Percentiles rank a stretch among this genome's conserved stretches.
Conservation (phyloP, 805 yeast species). For the Ogataea methanolica region DNA sequence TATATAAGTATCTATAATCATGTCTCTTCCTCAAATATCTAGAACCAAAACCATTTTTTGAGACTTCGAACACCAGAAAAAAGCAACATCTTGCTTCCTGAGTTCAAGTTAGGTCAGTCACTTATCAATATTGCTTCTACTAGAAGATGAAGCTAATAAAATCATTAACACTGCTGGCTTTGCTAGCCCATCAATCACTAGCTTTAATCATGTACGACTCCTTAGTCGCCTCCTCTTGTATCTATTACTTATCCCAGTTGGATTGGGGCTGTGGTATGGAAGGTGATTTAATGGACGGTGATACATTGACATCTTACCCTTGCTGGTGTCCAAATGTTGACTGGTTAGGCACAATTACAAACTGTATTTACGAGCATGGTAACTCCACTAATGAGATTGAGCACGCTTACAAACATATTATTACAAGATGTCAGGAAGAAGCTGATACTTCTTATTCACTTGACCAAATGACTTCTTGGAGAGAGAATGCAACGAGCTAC, state of each 20-base stretch:
- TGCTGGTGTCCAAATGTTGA: slow-evolving; percentile 39
- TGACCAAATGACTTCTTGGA: slow-evolving; percentile 29
- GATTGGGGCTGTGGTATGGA: slow-evolving; percentile 41
- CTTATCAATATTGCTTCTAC: too few relatives aligned
- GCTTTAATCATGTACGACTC: slow-evolving; percentile 27
- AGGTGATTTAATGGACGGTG: slow-evolving; percentile 28
- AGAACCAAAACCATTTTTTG: too few relatives aligned
- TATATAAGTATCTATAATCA: too few relatives aligned
- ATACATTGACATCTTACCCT: too few relatives aligned
- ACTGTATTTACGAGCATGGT: slow-evolving; percentile 35
- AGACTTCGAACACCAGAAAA: too few relatives aligned
- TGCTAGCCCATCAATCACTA: background rate
- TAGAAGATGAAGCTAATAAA: background rate
- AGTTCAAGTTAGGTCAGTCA: too few relatives aligned
- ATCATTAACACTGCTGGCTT: background rate
- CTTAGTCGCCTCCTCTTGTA: slow-evolving; percentile 36
- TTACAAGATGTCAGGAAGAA: slow-evolving; percentile 31
- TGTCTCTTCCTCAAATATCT: too few relatives aligned
- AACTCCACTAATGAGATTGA: slow-evolving; percentile 24
- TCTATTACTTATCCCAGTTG: slow-evolving; percentile 33
- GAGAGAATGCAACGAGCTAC: slow-evolving; percentile 29
- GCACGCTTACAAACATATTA: slow-evolving; percentile 37
- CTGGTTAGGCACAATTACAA: slow-evolving; percentile 42
- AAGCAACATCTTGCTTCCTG: too few relatives aligned
- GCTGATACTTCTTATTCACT: slow-evolving; percentile 31